phyloP scores from a whole-genome alignment of 148 eudicot species.

The Persicaria maculosa region DNA sequence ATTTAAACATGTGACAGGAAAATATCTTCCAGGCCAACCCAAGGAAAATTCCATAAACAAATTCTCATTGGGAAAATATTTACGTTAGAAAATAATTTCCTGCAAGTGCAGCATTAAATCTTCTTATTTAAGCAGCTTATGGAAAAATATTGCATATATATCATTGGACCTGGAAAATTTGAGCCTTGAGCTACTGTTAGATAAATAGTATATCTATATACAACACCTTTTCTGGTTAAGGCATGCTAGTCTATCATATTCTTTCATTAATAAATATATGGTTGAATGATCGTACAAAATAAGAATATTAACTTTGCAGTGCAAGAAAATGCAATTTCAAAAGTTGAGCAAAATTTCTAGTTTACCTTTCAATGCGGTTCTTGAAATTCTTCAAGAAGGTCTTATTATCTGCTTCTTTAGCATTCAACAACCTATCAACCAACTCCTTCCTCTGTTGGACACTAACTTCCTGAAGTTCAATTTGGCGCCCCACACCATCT shows the following conservation, averaged over 20 bases:
- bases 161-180: neutral
- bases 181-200: neutral
- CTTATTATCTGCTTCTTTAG: slow-evolving; percentile 21
- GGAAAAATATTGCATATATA: neutral
- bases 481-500: slow-evolving; percentile 10
- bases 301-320: neutral
- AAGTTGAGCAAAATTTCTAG: neutral
- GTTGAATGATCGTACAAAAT: neutral
- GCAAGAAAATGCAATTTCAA: neutral
- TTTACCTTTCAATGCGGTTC: slow-evolving; percentile 23
- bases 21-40: neutral
- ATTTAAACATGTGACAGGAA: neutral
- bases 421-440: slow-evolving; percentile 18
- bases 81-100: neutral
- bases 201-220: neutral
- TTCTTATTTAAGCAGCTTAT: neutral
- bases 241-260: neutral
- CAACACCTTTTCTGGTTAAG: neutral
- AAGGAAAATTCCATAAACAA: neutral
- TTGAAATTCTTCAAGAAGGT: slow-evolving; percentile 23
- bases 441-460: slow-evolving; percentile 12
- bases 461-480: slow-evolving; percentile 15
- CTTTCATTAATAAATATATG: neutral
- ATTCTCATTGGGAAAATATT: neutral
- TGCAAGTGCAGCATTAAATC: neutral